phyloP scores from a whole-genome alignment of 2,329 filamentous ascomycete genomes.

The Fusarium sp. region DNA sequence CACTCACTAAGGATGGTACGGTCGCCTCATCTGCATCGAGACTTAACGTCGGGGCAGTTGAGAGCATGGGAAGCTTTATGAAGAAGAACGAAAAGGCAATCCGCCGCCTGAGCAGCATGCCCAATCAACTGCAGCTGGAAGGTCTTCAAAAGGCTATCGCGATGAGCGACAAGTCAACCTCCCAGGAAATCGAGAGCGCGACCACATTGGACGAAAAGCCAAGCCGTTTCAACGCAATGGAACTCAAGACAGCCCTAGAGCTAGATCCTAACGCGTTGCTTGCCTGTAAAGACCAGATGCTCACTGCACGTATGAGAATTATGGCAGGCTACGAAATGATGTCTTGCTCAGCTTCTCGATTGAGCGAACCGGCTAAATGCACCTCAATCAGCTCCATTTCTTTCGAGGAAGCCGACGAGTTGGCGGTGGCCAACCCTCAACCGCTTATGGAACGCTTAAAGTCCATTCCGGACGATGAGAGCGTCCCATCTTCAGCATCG shows the following conservation, averaged over 20 bases:
- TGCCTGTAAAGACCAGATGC: background rate
- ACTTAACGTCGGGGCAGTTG: constrained; percentile 6
- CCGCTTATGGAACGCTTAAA: background rate
- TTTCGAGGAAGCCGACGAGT: fast-evolving
- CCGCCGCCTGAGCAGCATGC: constrained; percentile 22
- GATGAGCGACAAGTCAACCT: fast-evolving
- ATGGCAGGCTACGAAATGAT: background rate
- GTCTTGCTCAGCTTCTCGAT: background rate
- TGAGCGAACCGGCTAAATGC: fast-evolving
- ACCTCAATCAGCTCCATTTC: background rate
- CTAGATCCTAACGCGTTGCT: background rate
- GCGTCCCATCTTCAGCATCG: background rate
- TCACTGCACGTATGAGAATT: background rate
- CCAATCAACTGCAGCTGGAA: constrained; percentile 3
- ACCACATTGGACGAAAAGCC: fast-evolving
- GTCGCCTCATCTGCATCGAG: constrained; percentile 11
- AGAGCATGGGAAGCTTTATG: constrained; percentile 27
- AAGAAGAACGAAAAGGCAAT: constrained; percentile 33
- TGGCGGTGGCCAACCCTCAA: background rate
- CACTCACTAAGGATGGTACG: background rate
- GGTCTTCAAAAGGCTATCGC: background rate
- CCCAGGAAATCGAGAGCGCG: fast-evolving
- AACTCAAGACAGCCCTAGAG: fast-evolving
- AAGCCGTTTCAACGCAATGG: fast-evolving
- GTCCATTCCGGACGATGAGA: background rate